Evolutionary conservation across 306 rosid species (phyloP), one percentile per base, ranked within the genome.

Genomic region (Casuarina glauca): DNA sequence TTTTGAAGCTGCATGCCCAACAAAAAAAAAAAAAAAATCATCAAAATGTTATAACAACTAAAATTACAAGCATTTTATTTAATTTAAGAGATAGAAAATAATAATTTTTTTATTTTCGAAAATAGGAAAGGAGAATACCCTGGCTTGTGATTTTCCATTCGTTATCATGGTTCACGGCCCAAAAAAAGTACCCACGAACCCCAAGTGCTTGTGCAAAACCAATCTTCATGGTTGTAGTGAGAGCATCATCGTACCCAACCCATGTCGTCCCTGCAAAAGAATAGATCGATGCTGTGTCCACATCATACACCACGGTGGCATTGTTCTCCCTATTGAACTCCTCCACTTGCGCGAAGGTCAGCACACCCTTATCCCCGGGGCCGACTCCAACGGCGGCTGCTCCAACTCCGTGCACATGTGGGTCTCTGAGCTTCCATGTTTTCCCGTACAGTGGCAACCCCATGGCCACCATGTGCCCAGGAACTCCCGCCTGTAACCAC

Each of bases 171-270:
- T 85, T 81, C 20, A 88, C 81, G 53, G 90, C 94, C 98, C 98
- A 93, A 79, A 91, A 89, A 90, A 91, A 93, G 60, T 89, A 93
- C 7, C 98, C 96, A 79, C 90, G 88, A 42, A 93, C 89, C 19
- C 84, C 83, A 75, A 89, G 88, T 11, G 91, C 88, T 42, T 84
- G 93, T 75, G 97, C 97, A 80, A 84, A 89, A 39, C 83, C 89
- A 53, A 89, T 12, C 78, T 93, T 91, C 0, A 84, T 32, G 0
- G 84, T 74, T 0, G 81, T 79, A 0, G 97, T 85, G 0, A 63
- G 6, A 1, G 78, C 75, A 78, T 90, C 84, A 61, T 91, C 97
- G 4, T 79, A 93, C 54, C 90, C 86, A 51, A 89, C 71, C 98
- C 95, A 93, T 0, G 73, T 4, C 2, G 83, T 57, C 0, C 85